Evolutionary conservation across 2,329 filamentous ascomycete genomes (phyloP), one percentile per base, ranked within the genome.

Genomic region (Nigrospora oryzae): DNA sequence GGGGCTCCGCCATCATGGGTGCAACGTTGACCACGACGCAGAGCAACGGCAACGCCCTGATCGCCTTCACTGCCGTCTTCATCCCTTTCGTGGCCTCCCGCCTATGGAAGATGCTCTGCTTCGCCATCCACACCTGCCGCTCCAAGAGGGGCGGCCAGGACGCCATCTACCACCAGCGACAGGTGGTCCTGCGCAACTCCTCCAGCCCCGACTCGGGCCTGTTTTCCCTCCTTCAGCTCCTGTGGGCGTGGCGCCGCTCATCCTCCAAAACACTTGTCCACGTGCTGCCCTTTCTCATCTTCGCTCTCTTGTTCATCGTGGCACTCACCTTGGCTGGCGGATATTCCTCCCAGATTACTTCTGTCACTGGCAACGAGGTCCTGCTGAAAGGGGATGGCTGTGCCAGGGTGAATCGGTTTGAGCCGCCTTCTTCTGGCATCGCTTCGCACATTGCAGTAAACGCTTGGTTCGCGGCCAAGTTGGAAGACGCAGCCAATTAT

Each of bases 171-270:
- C 46, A 53, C 13, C 51, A 54, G 35, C 46, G 46, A 1, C 52
- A 54, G 28, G 38, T 49, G 1, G 37, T 49, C 14, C 35, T 53
- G 11, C 49, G 52, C 11, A 54, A 54, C 31, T 49, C 52, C 2
- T 34, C 49, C 1, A 32, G 46, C 1, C 44, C 49, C 0, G 51
- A 51, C 8, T 43, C 38, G 8, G 46, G 42, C 0, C 36, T 54
- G 4, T 10, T 38, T 6, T 46, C 46, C 2, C 32, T 50, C 7
- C 2, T 48, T 7, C 39, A 30, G 2, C 28, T 49, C 2, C 4
- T 50, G 6, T 44, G 43, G 41, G 43, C 44, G 3, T 52, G 43
- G 36, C 36, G 38, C 1, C 5, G 4, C 1, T 10, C 23, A 28
- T 6, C 23, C 2, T 6, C 15, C 1, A 17, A 33, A 13, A 6